phyloP scores from a whole-genome alignment of 345 rosid species.

The Arabidopsis suecica region DNA sequence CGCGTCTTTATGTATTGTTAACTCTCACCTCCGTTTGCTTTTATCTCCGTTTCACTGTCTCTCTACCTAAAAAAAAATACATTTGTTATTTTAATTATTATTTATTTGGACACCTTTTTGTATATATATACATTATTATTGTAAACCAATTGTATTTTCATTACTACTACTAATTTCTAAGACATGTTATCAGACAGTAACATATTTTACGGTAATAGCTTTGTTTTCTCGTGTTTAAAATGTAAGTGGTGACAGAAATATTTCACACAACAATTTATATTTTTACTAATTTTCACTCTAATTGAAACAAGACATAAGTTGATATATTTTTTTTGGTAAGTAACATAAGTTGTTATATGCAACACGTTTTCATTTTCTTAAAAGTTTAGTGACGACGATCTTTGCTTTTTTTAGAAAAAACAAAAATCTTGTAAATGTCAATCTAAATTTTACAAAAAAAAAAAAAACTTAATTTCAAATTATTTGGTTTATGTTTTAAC shows the following conservation, averaged over 20 bases:
- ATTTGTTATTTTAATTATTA: constrained; percentile 8
- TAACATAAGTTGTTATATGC: too few relatives aligned
- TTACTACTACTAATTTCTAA: too few relatives aligned
- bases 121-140: too few relatives aligned
- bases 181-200: too few relatives aligned
- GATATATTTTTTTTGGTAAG: too few relatives aligned
- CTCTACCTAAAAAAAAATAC: background rate
- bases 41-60: constrained; percentile 32
- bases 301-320: too few relatives aligned
- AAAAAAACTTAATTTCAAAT: background rate
- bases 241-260: background rate
- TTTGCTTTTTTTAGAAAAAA: background rate
- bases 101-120: too few relatives aligned
- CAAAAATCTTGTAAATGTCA: background rate
- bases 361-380: background rate
- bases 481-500: background rate
- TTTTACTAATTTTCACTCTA: too few relatives aligned
- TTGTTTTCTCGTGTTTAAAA: too few relatives aligned
- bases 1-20: constrained; percentile 24
- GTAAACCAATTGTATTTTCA: too few relatives aligned
- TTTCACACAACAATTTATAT: background rate
- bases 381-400: background rate
- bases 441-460: background rate
- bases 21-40: constrained; percentile 30
- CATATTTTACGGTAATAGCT: too few relatives aligned